Conservation (phyloP, 192 early-diverging fungal species). For the Diversispora epigaea region DNA sequence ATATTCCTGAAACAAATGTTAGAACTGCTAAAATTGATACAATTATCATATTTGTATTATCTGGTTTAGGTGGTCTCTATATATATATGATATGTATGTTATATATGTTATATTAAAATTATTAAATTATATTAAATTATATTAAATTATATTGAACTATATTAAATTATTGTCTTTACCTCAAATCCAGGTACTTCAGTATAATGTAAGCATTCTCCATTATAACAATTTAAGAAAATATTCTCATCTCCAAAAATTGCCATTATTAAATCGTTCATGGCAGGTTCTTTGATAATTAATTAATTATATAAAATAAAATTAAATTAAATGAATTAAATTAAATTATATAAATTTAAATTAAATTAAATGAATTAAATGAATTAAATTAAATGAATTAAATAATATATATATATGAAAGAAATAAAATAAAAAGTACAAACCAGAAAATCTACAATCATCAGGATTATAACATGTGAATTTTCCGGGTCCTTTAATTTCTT, state of each 20-base stretch:
- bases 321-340: no score
- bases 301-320: no score
- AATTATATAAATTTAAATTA: no score
- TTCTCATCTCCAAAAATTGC: constrained; percentile 79
- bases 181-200: constrained; percentile 80
- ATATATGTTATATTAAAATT: no score
- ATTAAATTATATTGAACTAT: no score
- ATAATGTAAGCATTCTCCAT: constrained; percentile 87
- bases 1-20: constrained; percentile 41
- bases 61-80: constrained; percentile 47
- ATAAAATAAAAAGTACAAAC: constrained; percentile 5
- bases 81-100: no score
- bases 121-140: no score
- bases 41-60: constrained; percentile 42
- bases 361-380: constrained; percentile 6
- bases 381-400: constrained; percentile 37
- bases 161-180: constrained; percentile 16
- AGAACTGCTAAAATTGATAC: constrained; percentile 43
- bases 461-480: constrained; percentile 62
- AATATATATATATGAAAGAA: not conserved
- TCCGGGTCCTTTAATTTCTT: constrained; percentile 77
- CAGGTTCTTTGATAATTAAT: constrained; percentile 50
- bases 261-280: constrained; percentile 81
- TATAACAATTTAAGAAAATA: constrained; percentile 74
- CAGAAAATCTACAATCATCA: constrained; percentile 56